Conservation (phyloP, 2,329 filamentous ascomycete genomes). For the Arthrobotrys entomopaga region DNA sequence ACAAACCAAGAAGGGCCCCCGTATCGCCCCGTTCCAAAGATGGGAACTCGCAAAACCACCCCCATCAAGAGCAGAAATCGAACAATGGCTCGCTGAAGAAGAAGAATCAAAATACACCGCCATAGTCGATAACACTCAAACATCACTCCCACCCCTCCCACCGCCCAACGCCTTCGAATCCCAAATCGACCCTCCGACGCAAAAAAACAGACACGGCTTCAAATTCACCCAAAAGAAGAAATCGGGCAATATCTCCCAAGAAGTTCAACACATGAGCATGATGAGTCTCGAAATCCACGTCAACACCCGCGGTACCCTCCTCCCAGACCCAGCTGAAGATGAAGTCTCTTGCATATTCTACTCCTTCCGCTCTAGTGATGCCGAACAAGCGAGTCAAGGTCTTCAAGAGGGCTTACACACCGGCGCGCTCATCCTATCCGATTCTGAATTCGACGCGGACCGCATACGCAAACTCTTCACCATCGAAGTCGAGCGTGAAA, state of each 20-base stretch:
- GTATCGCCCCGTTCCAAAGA: constrained; percentile 71
- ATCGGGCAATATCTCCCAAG: constrained; percentile 80
- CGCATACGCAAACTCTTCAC: constrained; percentile 72
- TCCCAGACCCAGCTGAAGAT: constrained; percentile 90
- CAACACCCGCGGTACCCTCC: constrained; percentile 81
- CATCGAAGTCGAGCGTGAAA: constrained; percentile 77
- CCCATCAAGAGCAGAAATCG: constrained; percentile 76
- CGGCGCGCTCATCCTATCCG: constrained; percentile 78
- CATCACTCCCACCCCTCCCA: constrained; percentile 12
- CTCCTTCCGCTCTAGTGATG: constrained; percentile 82
- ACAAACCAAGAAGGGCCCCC: constrained; percentile 64
- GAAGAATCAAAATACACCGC: constrained; percentile 59
- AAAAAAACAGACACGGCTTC: constrained; percentile 81
- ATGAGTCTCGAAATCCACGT: constrained; percentile 95
- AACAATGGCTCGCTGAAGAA: constrained; percentile 71
- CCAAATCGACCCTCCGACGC: constrained; percentile 89
- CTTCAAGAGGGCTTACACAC: constrained; percentile 67
- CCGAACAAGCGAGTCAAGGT: constrained; percentile 66
- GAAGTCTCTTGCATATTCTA: constrained; percentile 90
- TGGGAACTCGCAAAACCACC: constrained; percentile 82
- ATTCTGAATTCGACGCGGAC: constrained; percentile 69
- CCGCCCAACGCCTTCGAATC: constrained; percentile 68
- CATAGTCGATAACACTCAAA: constrained; percentile 23
- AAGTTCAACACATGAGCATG: constrained; percentile 92
- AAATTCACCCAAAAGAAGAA: constrained; percentile 83